Base-by-base conservation (phyloP, 495 filamentous ascomycete species). In the Daldinia bambusicola region DNA sequence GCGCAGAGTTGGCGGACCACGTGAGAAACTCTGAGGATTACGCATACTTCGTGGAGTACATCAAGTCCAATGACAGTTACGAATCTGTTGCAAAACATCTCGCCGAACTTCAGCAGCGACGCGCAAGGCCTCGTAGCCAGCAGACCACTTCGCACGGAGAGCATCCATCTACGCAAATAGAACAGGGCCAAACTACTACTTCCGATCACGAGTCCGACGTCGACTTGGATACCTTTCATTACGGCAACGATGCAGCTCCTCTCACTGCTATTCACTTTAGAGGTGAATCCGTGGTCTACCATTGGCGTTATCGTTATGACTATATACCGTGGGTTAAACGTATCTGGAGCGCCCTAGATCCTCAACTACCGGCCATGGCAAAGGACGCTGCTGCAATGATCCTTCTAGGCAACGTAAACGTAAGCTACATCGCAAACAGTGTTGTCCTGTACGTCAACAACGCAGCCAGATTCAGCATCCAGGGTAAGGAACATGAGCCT, bases 311-410 rank as follows among this genome's bases (percentile, higher is more conserved):
- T 22, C 43, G 16, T 13, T 9, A 5, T 20, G 18, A 6, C 9
- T 18, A 48, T 12, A 48, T 48, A 18, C 4, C 43, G 12, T 48
- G 43, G 43, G 43, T 48, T 22, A 48, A 13, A 18, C 43, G 43
- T 48, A 18, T 48, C 43, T 48, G 18, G 43, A 13, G 18, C 43
- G 43, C 43, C 18, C 43, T 48, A 12, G 43, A 48, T 18, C 18
- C 9, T 12, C 0, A 12, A 4, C 18, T 48, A 16, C 43, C 43
- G 12, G 18, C 2, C 2, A 22, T 48, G 22, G 43, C 43, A 22
- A 22, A 13, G 43, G 43, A 48, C 43, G 43, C 43, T 48, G 43
- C 43, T 18, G 43, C 43, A 48, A 48, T 48, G 43, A 48, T 48
- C 20, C 43, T 48, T 22, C 43, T 48, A 6, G 43, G 16, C 18